Evolutionary conservation across 2,329 filamentous ascomycete genomes (phyloP).

Genomic region (Fusarium hostae): DNA sequence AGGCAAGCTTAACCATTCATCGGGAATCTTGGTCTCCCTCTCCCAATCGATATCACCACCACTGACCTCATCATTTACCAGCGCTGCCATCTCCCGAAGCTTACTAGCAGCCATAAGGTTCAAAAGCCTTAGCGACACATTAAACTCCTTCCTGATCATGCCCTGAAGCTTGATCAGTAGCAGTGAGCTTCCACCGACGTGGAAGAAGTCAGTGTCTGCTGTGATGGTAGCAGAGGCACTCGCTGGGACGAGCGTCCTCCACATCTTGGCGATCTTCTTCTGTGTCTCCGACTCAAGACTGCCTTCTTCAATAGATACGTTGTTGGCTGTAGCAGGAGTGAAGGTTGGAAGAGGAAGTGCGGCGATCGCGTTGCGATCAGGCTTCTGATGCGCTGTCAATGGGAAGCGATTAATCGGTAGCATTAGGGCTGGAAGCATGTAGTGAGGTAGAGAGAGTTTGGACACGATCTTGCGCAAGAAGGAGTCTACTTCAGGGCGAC

Average conservation of each 20-base stretch:
- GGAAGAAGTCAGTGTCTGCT: conserved; percentile 5
- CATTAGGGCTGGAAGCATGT: not conserved
- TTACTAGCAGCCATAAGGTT: conserved; percentile 54
- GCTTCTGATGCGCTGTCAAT: not conserved
- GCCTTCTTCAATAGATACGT: not conserved
- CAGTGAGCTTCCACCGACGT: conserved; percentile 1
- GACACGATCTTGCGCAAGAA: not conserved
- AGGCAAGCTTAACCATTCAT: not conserved
- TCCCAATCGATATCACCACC: conserved; percentile 11
- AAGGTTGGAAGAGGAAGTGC: not conserved
- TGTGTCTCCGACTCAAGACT: not conserved
- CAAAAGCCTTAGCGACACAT: conserved; percentile 46
- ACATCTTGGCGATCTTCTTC: not conserved
- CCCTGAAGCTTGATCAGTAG: conserved; percentile 9
- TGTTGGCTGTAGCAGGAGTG: accelerated
- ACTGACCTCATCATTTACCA: not conserved
- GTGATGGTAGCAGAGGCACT: not conserved
- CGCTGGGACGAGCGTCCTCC: not conserved
- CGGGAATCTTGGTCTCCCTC: not conserved
- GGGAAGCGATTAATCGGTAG: not conserved
- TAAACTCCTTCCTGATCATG: conserved; percentile 40
- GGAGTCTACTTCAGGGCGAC: not conserved
- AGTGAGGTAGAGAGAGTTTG: not conserved
- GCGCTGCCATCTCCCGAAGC: conserved; percentile 52
- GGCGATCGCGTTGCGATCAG: not conserved